Base-by-base conservation (phyloP, 768 basidiomycete genomes). In the Lactarius indigo region DNA sequence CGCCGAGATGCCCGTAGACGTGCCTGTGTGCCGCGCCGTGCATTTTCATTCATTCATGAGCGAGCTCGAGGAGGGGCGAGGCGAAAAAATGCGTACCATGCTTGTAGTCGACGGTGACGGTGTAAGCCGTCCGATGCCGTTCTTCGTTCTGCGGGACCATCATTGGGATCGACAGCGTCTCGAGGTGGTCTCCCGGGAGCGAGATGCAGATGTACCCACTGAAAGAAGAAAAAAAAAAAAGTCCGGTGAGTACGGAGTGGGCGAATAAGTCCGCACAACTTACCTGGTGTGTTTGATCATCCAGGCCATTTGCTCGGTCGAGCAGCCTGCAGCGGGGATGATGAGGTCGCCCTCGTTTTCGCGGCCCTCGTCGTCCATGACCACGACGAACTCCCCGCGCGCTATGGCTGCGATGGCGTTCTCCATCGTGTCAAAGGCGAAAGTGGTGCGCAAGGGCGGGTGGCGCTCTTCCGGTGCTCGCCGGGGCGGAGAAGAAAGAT, bases 261-360 rank as follows among this genome's bases (percentile, higher is more conserved):
- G 28, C 39, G 20, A 52, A 23, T 44, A 35, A 28, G 18, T 44
- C 76, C 85, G 66, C 60, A 96, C 85, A 65, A n/a, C n/a, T n/a
- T 59, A 96, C 96, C 94, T 97, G 0, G 94, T 93, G 75, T 96
- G 89, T 74, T 91, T 90, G 75, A 99, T 95, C 85, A 99, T 91
- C 94, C 94, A 99, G 1, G 97, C 96, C 97, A 99, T 98, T 74
- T 95, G 92, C 77, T 98, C 92, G 1, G 94, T 92, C 44, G 95
- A 94, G 70, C 92, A 88, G 60, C 87, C 84, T 30, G 83, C 82
- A 2, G 87, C 97, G 17, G 96, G 87, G 73, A 94, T 90, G 74
- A 98, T 94, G 65, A 99, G 79, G 76, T 99, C 97, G 2, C 97
- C 96, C 75, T 99, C 97, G 75, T 99, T 99, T 79, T 99, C 97